Evolutionary conservation across 208 protist species (phyloP), one percentile per base, ranked within the genome.

Genomic region (Leishmania lainsoni): DNA sequence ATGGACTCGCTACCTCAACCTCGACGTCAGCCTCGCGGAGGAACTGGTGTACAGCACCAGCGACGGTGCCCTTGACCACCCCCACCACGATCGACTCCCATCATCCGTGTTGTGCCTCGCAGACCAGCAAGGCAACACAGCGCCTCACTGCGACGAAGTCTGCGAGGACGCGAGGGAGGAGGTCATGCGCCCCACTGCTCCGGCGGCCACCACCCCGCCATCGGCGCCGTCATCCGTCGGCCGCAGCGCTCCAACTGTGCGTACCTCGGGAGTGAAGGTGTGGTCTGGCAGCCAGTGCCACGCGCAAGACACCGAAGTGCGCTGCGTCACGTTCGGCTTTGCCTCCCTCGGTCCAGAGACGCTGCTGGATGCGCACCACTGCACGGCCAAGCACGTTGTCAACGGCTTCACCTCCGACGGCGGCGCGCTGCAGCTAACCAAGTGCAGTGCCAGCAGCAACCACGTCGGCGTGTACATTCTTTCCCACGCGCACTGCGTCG

Each of bases 381-480:
- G 89, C 80, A 83, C 78, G 6, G 87, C 90, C n/a, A 89, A 89
- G 70, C 85, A 92, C 74, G 86, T 92, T 70, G 83, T 89, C 16
- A 94, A 94, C 81, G 93, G 93, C 71, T 95, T 94, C 83, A 90
- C 86, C 68, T 83, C 91, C 10, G 92, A 95, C 51, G 85, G 89
- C 74, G 87, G 87, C 5, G 83, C 81, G 56, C 84, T 87, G 86
- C 65, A 83, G 49, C 78, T 96, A 51, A 81, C 81, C 70, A 87
- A 86, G 70, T 95, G 90, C 84, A 90, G 83, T 49, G 88, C 88
- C 54, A 85, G 88, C 73, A 92, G 89, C 81, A 87, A 86, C 79
- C 87, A 95, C 81, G 89, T 90, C 35, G 91, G 90, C 52, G 80
- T 96, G 10, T 91, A 91, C 83, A 86, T 96, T 22, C 81, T 93